Percentiles rank a stretch among this genome's conserved stretches.
These are phyloP conservation scores for Parastagonospora avenae DNA, from an alignment of 2,329 filamentous ascomycete genomes.

Conservation along the genomic window DNA sequence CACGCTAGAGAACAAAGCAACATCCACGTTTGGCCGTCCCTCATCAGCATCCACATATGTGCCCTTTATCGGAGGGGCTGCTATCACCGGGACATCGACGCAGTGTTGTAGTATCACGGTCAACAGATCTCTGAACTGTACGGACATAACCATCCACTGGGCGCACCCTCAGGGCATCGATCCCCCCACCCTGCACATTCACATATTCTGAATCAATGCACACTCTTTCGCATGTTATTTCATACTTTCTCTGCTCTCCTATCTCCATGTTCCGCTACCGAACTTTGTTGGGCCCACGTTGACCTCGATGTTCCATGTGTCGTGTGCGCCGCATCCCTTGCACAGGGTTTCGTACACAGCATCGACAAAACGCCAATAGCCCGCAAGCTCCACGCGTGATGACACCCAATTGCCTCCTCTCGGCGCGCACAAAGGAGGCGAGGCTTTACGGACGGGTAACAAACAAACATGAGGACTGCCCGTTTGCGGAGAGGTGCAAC, in stretches of 20 bases:
- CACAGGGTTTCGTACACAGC: conserved; percentile 2
- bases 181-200: too few relatives aligned
- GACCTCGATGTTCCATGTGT: background rate
- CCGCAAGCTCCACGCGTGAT: background rate
- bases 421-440: conserved; percentile 24
- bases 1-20: too few relatives aligned
- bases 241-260: background rate
- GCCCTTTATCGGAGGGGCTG: too few relatives aligned
- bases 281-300: background rate
- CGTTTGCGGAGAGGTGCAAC: conserved; percentile 23
- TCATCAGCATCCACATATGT: too few relatives aligned
- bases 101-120: too few relatives aligned
- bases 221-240: too few relatives aligned
- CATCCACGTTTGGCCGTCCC: too few relatives aligned
- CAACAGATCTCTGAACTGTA: too few relatives aligned
- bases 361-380: conserved; percentile 8
- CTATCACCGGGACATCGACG: too few relatives aligned
- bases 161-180: too few relatives aligned
- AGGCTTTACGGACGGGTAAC: conserved; percentile 7
- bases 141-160: too few relatives aligned
- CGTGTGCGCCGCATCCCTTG: conserved; percentile 5
- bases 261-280: background rate
- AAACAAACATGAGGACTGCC: conserved; percentile 14
- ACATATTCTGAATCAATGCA: too few relatives aligned
- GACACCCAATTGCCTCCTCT: background rate